These are phyloP conservation scores for Whalleya microplaca DNA, from an alignment of 2,329 filamentous ascomycete genomes.

Conservation along the genomic window DNA sequence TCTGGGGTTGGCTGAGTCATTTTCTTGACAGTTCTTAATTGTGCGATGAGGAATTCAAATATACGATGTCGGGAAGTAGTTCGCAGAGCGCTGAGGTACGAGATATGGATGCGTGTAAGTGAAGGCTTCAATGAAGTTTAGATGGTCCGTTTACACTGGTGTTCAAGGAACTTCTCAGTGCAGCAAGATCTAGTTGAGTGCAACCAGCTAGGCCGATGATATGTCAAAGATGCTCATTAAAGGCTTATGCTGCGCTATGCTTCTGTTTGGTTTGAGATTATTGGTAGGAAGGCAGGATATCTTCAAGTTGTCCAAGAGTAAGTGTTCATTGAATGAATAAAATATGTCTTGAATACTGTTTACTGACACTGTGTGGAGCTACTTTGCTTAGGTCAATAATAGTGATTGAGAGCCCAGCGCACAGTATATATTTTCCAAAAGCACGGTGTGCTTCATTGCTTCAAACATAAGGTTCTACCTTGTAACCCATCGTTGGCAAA, in stretches of 20 bases:
- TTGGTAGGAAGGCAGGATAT: neutral
- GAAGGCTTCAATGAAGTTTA: neutral
- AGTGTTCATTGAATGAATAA: neutral
- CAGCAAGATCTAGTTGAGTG: neutral
- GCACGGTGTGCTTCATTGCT: neutral
- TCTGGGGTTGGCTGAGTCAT: slow-evolving; percentile 23
- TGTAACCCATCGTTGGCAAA: neutral
- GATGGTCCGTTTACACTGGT: neutral
- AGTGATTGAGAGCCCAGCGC: neutral
- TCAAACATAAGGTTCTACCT: neutral
- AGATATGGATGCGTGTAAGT: neutral
- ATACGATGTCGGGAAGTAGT: neutral
- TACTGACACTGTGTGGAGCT: neutral
- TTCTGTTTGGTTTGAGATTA: no score
- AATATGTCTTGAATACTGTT: neutral
- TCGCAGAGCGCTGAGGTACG: neutral
- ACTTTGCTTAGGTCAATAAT: neutral
- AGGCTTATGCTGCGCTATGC: neutral
- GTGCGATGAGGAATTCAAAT: neutral
- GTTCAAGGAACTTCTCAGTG: neutral
- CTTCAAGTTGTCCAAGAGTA: neutral
- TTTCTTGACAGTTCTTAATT: neutral
- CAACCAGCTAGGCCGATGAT: neutral
- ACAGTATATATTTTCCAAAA: neutral
- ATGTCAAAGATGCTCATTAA: neutral